Evolutionary conservation across 192 early-diverging fungal genomes (phyloP).

Genomic region (Rhizoclosmatium sp.): DNA sequence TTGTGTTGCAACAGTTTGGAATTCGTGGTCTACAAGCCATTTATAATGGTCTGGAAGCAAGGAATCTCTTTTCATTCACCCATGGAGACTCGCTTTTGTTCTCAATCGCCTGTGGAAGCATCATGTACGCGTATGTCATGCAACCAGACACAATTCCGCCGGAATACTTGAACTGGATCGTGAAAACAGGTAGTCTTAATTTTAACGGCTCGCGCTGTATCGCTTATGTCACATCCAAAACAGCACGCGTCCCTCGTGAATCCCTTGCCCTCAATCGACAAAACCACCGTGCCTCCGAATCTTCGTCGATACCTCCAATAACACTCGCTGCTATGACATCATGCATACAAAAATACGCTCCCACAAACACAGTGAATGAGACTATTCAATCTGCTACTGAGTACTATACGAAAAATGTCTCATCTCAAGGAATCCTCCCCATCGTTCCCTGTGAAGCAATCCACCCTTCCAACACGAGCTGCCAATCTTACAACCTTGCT

Average conservation of each 20-base stretch:
- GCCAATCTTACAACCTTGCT: constrained; percentile 36
- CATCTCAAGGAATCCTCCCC: constrained; percentile 28
- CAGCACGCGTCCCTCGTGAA: constrained; percentile 65
- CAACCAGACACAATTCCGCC: constrained; percentile 57
- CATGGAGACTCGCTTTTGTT: constrained; percentile 60
- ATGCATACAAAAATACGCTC: constrained; percentile 35
- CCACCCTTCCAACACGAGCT: constrained; percentile 42
- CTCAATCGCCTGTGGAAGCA: constrained; percentile 46
- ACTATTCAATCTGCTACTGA: background rate
- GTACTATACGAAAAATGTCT: background rate
- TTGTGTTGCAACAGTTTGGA: constrained; percentile 55
- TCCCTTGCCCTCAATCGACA: constrained; percentile 65
- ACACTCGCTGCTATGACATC: constrained; percentile 22
- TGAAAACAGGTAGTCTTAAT: constrained; percentile 10
- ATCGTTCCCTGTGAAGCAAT: constrained; percentile 66
- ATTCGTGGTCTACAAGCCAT: constrained; percentile 30
- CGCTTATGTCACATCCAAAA: constrained; percentile 41
- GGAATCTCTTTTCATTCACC: constrained; percentile 47
- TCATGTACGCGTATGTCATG: constrained; percentile 60
- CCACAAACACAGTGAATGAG: constrained; percentile 1
- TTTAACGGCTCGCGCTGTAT: background rate
- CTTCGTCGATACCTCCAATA: constrained; percentile 42
- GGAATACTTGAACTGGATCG: constrained; percentile 47
- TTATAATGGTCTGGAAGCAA: constrained; percentile 51
- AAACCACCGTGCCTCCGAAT: constrained; percentile 30